phyloP scores from a whole-genome alignment of 2,329 filamentous ascomycete species.

The Tolypocladium cylindrosporum region DNA sequence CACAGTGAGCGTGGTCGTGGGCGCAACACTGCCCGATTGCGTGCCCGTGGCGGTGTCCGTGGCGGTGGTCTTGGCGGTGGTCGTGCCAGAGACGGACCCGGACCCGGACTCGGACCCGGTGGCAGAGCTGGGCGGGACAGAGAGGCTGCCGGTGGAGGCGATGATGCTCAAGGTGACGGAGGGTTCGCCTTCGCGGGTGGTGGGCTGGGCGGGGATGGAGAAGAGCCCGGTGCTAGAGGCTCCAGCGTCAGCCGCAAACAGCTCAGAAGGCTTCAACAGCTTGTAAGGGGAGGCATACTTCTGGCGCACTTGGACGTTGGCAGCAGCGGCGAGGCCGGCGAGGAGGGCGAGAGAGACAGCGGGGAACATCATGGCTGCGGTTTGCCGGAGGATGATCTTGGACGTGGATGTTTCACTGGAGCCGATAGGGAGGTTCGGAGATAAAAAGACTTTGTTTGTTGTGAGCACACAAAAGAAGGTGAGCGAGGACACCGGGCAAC shows the following conservation, averaged over 20 bases:
- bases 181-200: background rate
- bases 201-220: conserved; percentile 5
- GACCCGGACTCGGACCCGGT: background rate
- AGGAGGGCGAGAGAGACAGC: conserved; percentile 4
- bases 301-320: conserved; percentile 1
- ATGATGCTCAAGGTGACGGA: background rate
- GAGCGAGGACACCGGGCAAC: background rate
- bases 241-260: background rate
- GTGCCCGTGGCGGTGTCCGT: background rate
- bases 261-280: background rate
- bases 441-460: too few relatives aligned
- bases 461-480: background rate
- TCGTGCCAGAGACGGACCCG: background rate
- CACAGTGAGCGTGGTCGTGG: background rate
- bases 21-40: background rate
- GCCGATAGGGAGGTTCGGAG: background rate
- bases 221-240: conserved; percentile 1
- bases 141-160: background rate
- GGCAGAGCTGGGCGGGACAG: background rate
- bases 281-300: background rate
- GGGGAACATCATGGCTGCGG: conserved; percentile 3
- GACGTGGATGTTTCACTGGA: background rate
- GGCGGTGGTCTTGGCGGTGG: background rate
- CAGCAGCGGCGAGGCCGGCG: conserved; percentile 2
- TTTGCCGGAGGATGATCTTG: background rate